Evolutionary conservation across 179 eudicot species (phyloP), one percentile per base, ranked within the genome.

Genomic region (Actinidia chinensis): DNA sequence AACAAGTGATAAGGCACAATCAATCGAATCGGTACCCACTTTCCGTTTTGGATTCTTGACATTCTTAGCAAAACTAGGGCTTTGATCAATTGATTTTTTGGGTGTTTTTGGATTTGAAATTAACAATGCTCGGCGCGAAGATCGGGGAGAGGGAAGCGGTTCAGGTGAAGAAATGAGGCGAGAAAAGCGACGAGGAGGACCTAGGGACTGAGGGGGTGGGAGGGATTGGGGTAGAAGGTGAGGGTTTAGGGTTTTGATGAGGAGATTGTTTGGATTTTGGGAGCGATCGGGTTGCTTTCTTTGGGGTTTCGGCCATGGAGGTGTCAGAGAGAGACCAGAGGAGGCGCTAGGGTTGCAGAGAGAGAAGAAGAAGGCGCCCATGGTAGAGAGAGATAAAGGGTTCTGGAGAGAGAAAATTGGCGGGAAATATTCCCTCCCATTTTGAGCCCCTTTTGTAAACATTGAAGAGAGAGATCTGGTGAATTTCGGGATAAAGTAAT

Each of bases 301-400:
- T 71, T 5, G 90, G 86, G 25, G 87, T 86, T n/a, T 50, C 81
- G 51, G 89, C 89, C 90, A 88, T 88, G 81, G 76, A 59, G 68
- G 78, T 50, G 78, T 50, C 71, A 2, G 66, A 66, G 79, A 40
- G 56, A 22, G 43, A 48, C 60, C 48, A n/a, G 78, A 14, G 25
- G 61, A 55, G 59, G 48, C 11, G 72, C 63, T 36, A 18, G 68
- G 64, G 52, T 22, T 12, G 17, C 42, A 25, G 46, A 43, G 23
- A 23, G 33, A 33, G 66, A 44, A 60, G 66, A 61, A 28, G 73
- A n/a, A n/a, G 14, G 14, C 5, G 60, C 47, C 54, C 77, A 28
- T 70, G 61, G 22, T 23, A 60, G 68, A 42, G 42, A 44, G 71
- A 46, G 61, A 40, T 43, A 50, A 63, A 5, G n/a, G n/a, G 23